Percentiles rank a stretch among this genome's conserved stretches.
phyloP scores from a whole-genome alignment of 345 rosid genomes.

The Capsella bursapastoris region DNA sequence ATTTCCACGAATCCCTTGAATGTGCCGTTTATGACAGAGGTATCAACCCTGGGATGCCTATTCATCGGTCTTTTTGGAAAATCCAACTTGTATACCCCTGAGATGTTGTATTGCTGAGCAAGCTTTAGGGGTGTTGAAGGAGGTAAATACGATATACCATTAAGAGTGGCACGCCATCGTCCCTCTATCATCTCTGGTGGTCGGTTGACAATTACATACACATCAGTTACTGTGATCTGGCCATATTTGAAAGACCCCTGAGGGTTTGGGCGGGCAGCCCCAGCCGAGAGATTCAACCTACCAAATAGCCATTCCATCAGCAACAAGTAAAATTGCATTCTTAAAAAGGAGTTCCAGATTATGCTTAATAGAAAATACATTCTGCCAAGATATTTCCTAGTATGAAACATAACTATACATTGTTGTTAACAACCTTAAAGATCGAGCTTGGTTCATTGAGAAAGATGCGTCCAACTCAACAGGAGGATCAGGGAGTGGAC shows the following conservation, averaged over 20 bases:
- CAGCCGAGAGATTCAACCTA: constrained; percentile 89
- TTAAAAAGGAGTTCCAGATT: neutral
- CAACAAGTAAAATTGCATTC: constrained; percentile 1
- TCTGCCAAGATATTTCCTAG: neutral
- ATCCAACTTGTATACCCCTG: constrained; percentile 89
- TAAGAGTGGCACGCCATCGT: constrained; percentile 63
- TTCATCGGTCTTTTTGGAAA: constrained; percentile 78
- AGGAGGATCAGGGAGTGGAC: constrained; percentile 90
- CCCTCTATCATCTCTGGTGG: constrained; percentile 80
- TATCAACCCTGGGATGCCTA: constrained; percentile 76
- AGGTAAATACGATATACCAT: constrained; percentile 80
- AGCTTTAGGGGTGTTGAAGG: constrained; percentile 90
- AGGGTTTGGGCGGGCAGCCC: constrained; percentile 96
- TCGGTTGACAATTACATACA: constrained; percentile 71
- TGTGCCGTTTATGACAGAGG: constrained; percentile 84
- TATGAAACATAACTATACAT: constrained; percentile 36
- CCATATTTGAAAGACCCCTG: constrained; percentile 95
- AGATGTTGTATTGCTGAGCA: constrained; percentile 78
- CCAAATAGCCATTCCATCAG: constrained; percentile 24
- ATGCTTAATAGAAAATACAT: neutral
- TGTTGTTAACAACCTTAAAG: constrained; percentile 74
- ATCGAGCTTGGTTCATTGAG: constrained; percentile 98
- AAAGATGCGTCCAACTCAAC: constrained; percentile 65
- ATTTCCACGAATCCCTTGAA: constrained; percentile 90
- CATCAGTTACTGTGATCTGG: constrained; percentile 81